phyloP scores from a whole-genome alignment of 352 stramenopile genomes.

The Thraustotheca clavata region DNA sequence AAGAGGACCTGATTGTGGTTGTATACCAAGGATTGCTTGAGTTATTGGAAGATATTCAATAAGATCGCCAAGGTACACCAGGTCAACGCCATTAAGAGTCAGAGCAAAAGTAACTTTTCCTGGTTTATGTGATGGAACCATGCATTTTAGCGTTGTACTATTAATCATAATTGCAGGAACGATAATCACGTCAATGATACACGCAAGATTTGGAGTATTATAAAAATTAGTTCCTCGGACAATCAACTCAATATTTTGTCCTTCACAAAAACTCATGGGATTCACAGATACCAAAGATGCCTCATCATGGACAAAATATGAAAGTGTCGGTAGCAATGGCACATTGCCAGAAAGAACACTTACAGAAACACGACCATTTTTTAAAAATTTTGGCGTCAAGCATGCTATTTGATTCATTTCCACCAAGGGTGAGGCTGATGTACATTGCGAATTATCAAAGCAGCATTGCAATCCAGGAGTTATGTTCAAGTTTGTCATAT shows the following conservation, averaged over 20 bases:
- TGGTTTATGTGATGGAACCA: background rate
- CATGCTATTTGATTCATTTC: conserved; percentile 24
- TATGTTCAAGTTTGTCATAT: background rate
- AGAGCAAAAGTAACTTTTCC: conserved; percentile 23
- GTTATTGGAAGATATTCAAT: conserved; percentile 10
- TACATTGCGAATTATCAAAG: background rate
- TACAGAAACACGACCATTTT: background rate
- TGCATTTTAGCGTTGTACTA: conserved; percentile 18
- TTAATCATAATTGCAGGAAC: conserved; percentile 21
- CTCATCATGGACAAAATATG: conserved; percentile 14
- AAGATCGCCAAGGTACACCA: conserved; percentile 22
- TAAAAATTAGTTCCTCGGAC: conserved; percentile 32
- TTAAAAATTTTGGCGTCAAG: conserved; percentile 10
- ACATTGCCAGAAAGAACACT: background rate
- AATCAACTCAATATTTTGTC: conserved; percentile 21
- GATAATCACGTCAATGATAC: conserved; percentile 18
- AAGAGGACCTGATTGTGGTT: conserved; percentile 25
- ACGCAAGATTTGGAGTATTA: conserved; percentile 26
- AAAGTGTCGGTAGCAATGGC: background rate
- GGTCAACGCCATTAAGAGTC: conserved; percentile 36
- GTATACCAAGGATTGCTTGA: conserved; percentile 26
- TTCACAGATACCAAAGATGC: conserved; percentile 21
- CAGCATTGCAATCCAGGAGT: background rate
- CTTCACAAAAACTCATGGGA: conserved; percentile 26
- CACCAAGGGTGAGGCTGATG: conserved; percentile 4